phyloP scores from a whole-genome alignment of 2,329 filamentous ascomycete genomes.

The Nothomitra cinnamomea region DNA sequence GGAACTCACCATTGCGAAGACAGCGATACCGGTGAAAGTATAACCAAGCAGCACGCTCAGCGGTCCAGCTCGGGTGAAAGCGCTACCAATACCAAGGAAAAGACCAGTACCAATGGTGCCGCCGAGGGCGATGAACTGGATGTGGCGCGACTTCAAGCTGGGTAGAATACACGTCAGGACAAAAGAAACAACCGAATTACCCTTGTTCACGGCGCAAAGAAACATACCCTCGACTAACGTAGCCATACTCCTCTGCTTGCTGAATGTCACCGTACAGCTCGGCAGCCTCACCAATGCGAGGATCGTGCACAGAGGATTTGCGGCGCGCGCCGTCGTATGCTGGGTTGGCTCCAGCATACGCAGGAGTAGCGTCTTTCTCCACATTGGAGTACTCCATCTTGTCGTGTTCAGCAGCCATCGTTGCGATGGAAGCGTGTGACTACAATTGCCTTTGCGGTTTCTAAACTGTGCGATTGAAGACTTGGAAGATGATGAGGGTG shows the following conservation, averaged over 20 bases:
- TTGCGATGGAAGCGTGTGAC: background rate
- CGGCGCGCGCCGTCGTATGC: background rate
- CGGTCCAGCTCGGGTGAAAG: slow-evolving; percentile 8
- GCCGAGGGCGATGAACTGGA: slow-evolving; percentile 17
- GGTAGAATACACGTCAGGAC: background rate
- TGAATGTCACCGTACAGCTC: slow-evolving; percentile 7
- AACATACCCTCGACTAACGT: slow-evolving; percentile 6
- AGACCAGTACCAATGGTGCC: slow-evolving; percentile 13
- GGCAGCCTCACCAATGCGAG: slow-evolving; percentile 6
- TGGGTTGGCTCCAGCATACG: background rate
- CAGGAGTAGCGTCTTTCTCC: background rate
- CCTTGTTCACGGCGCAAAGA: background rate
- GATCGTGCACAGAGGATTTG: slow-evolving; percentile 2
- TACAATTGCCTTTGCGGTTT: background rate
- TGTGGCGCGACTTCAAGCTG: slow-evolving; percentile 12
- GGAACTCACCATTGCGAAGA: slow-evolving; percentile 5
- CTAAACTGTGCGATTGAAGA: background rate
- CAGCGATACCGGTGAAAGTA: slow-evolving; percentile 7
- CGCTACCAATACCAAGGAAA: slow-evolving; percentile 10
- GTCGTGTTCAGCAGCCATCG: background rate
- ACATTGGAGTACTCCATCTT: background rate
- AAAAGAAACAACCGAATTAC: background rate
- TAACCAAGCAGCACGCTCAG: slow-evolving; percentile 10
- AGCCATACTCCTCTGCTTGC: slow-evolving; percentile 7
- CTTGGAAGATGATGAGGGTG: background rate